These are phyloP conservation scores for Apiospora koreana DNA, from an alignment of 2,329 filamentous ascomycete genomes.

Conservation along the genomic window DNA sequence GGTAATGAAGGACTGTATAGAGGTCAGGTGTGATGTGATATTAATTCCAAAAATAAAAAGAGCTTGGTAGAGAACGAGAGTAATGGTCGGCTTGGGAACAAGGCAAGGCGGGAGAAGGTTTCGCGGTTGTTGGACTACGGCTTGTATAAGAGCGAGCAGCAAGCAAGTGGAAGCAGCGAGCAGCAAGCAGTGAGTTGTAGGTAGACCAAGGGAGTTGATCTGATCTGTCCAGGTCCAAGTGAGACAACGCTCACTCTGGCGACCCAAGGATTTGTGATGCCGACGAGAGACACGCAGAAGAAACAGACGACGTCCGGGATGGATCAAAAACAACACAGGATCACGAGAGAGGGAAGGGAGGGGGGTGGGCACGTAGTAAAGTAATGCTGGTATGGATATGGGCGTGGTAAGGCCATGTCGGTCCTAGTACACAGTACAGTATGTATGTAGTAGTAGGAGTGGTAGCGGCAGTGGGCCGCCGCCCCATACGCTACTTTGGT, in stretches of 20 bases:
- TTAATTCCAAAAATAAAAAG: slow-evolving; percentile 18
- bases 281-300: slow-evolving; percentile 31
- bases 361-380: slow-evolving; percentile 33
- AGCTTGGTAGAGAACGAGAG: slow-evolving; percentile 28
- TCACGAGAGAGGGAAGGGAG: slow-evolving; percentile 35
- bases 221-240: slow-evolving; percentile 27
- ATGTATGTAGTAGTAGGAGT: no score
- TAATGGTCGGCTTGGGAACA: slow-evolving; percentile 28
- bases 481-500: slow-evolving; percentile 7
- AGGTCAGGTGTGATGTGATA: slow-evolving; percentile 29
- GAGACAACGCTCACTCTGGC: slow-evolving; percentile 36
- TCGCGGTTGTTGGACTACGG: slow-evolving; percentile 22
- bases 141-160: slow-evolving; percentile 31
- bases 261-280: slow-evolving; percentile 24
- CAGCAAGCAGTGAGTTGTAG: slow-evolving; percentile 20
- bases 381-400: slow-evolving; percentile 28
- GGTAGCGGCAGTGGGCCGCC: slow-evolving; percentile 8
- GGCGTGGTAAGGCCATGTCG: slow-evolving; percentile 20
- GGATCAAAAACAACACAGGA: slow-evolving; percentile 35
- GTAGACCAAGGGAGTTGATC: slow-evolving; percentile 19
- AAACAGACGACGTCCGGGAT: slow-evolving; percentile 25
- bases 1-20: slow-evolving; percentile 35
- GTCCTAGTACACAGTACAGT: slow-evolving; percentile 1
- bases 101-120: slow-evolving; percentile 19
- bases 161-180: slow-evolving; percentile 17